phyloP scores from a whole-genome alignment of 805 yeast species.

The Groenewaldozyma salmanticensis region DNA sequence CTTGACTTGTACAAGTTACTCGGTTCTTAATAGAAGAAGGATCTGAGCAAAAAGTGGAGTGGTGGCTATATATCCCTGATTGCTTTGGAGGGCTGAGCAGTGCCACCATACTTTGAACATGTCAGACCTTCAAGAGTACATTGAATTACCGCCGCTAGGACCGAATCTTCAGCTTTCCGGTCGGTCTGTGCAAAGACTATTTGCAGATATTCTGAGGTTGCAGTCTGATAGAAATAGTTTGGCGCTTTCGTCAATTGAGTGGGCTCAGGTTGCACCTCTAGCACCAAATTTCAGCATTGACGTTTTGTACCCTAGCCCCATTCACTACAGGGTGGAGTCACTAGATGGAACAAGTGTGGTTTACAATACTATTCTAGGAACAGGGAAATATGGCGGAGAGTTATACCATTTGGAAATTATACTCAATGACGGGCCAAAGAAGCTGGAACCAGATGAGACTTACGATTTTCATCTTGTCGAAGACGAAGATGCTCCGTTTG shows the following conservation, averaged over 20 bases:
- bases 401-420: neutral
- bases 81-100: no score
- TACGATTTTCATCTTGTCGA: slow-evolving; percentile 10
- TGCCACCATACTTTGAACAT: no score
- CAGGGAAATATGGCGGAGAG: neutral
- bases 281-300: neutral
- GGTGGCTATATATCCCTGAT: no score
- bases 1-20: no score
- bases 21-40: no score
- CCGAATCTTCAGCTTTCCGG: slow-evolving; percentile 13
- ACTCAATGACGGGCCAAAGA: neutral
- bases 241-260: slow-evolving; percentile 11
- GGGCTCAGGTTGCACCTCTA: neutral
- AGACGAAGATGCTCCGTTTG: slow-evolving; percentile 1
- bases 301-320: slow-evolving; percentile 11
- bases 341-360: slow-evolving; percentile 8
- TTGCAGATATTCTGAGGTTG: slow-evolving; percentile 24
- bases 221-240: slow-evolving; percentile 11
- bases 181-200: slow-evolving; percentile 19
- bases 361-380: slow-evolving; percentile 5
- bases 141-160: neutral
- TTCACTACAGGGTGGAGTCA: slow-evolving; percentile 9
- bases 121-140: neutral
- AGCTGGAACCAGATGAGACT: slow-evolving; percentile 1
- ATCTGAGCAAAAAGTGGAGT: no score